A percentile compares a stretch with the other conserved stretches of the same genome.
These are phyloP conservation scores for Hygrophorus russula DNA, from an alignment of 768 basidiomycete genomes.

Conservation along the genomic window DNA sequence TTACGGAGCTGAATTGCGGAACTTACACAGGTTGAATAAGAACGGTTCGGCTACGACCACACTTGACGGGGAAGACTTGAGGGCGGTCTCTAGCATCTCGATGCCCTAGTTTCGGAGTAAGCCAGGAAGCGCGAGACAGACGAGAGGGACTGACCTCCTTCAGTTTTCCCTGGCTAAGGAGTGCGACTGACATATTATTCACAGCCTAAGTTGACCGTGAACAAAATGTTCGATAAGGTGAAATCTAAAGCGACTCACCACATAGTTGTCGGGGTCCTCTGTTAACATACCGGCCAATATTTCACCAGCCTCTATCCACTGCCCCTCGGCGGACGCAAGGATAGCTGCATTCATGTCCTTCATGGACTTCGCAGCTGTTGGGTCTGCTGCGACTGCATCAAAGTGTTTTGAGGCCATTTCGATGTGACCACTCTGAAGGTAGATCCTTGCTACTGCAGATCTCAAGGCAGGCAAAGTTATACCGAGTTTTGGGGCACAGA, in stretches of 20 bases:
- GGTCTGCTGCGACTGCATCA: conserved; percentile 32
- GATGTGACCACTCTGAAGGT: conserved; percentile 65
- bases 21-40: conserved; percentile 69
- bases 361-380: conserved; percentile 27
- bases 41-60: conserved; percentile 74
- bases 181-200: conserved; percentile 66
- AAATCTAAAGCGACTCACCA: conserved; percentile 26
- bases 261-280: conserved; percentile 48
- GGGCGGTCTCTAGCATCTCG: conserved; percentile 49
- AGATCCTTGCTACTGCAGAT: conserved; percentile 61
- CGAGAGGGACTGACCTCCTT: conserved; percentile 40
- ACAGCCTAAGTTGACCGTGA: conserved; percentile 35
- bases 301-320: conserved; percentile 47
- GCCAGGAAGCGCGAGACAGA: not conserved
- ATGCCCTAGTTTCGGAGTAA: conserved; percentile 39
- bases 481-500: conserved; percentile 33
- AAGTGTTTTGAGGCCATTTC: conserved; percentile 50
- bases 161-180: conserved; percentile 60
- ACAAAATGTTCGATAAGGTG: not conserved
- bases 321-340: conserved; percentile 55
- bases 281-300: conserved; percentile 32
- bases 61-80: conserved; percentile 54
- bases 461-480: conserved; percentile 43
- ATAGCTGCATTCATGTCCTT: conserved; percentile 58
- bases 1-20: not conserved